Evolutionary conservation across 2,329 filamentous ascomycete species (phyloP).

Genomic region (Leptosphaerulina australis): DNA sequence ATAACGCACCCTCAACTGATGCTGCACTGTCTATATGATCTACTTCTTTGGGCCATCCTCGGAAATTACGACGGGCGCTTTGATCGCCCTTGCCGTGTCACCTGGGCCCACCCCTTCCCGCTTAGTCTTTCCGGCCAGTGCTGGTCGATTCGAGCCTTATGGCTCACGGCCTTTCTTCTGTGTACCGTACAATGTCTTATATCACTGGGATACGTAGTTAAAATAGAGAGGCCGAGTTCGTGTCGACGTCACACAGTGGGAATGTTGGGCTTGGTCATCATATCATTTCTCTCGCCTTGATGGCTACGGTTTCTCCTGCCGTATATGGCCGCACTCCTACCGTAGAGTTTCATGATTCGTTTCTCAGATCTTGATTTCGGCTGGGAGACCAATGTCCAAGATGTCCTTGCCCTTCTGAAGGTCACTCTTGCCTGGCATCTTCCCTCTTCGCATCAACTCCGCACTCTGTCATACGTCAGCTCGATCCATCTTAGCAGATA

Average conservation of each 20-base stretch:
- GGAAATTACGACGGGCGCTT: slow-evolving; percentile 39
- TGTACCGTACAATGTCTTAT: slow-evolving; percentile 13
- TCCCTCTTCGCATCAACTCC: slow-evolving; percentile 80
- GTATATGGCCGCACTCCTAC: slow-evolving; percentile 6
- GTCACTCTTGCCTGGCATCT: slow-evolving; percentile 83
- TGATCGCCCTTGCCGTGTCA: slow-evolving; percentile 31
- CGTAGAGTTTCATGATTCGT: slow-evolving; percentile 2
- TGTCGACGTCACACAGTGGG: slow-evolving; percentile 28
- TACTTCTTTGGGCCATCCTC: slow-evolving; percentile 23
- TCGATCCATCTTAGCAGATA: background rate
- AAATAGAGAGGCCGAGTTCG: slow-evolving; percentile 9
- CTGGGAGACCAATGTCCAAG: slow-evolving; percentile 52
- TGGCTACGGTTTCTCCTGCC: slow-evolving; percentile 7
- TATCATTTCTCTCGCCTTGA: slow-evolving; percentile 18
- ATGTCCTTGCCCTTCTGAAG: slow-evolving; percentile 66
- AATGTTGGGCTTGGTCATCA: slow-evolving; percentile 14
- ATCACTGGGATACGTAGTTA: slow-evolving; percentile 20
- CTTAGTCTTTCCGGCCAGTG: slow-evolving; percentile 5
- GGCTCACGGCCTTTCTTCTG: slow-evolving; percentile 1
- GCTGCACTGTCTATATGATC: background rate
- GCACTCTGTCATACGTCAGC: slow-evolving; percentile 64
- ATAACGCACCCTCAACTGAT: slow-evolving; percentile 6
- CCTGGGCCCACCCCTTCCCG: slow-evolving; percentile 20
- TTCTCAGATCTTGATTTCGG: slow-evolving; percentile 53
- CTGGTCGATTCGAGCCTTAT: slow-evolving; percentile 1